Conservation (phyloP, 2,329 filamentous ascomycete species). For the Madurella mycetomatis region DNA sequence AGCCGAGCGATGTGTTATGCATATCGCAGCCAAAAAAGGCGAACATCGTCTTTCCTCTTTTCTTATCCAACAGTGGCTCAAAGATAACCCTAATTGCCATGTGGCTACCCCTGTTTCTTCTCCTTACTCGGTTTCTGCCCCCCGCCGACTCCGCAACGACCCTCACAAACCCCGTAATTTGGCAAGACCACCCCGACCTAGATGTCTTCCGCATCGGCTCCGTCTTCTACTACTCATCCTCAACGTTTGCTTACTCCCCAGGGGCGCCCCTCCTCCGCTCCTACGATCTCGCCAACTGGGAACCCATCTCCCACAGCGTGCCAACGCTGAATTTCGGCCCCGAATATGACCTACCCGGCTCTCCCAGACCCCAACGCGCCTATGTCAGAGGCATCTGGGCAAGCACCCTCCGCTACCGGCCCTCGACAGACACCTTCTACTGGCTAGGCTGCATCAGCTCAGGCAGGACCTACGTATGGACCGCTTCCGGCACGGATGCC, state of each 20-base stretch:
- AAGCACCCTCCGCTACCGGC: conserved; percentile 47
- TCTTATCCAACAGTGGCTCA: too few species aligned
- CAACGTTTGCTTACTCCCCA: conserved; percentile 53
- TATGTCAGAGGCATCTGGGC: conserved; percentile 55
- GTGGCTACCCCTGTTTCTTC: too few species aligned
- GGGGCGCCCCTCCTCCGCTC: conserved; percentile 54
- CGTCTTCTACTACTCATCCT: conserved; percentile 52
- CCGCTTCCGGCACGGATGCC: conserved; percentile 39
- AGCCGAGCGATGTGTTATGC: too few species aligned
- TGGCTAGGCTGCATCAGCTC: conserved; percentile 53
- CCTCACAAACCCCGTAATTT: conserved; percentile 51
- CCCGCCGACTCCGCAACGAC: too few species aligned
- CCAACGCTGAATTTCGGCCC: conserved; percentile 42
- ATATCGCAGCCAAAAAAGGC: too few species aligned
- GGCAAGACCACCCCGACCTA: conserved; percentile 51
- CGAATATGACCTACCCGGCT: conserved; percentile 44
- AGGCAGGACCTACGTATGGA: conserved; percentile 50
- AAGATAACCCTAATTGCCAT: too few species aligned
- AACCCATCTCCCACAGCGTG: conserved; percentile 42
- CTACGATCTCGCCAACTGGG: conserved; percentile 52
- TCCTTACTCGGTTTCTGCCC: too few species aligned
- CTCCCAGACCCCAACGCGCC: conserved; percentile 29
- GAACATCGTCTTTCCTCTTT: too few species aligned
- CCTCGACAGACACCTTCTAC: conserved; percentile 47
- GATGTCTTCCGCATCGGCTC: conserved; percentile 49